phyloP scores from a whole-genome alignment of 164 flowering plant species.

The Dillenia turbinata region DNA sequence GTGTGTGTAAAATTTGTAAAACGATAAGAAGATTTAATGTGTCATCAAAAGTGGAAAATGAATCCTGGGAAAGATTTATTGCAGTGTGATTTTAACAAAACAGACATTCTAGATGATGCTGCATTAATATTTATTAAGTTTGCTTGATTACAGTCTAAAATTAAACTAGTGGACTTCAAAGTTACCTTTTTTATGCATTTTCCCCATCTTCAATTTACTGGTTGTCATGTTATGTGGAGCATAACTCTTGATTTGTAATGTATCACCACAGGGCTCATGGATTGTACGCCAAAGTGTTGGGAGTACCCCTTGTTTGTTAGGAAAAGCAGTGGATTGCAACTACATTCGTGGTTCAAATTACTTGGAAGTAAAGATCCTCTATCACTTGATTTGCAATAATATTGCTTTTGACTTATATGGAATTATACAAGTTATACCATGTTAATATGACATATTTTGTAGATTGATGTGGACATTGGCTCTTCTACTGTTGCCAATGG shows the following conservation, averaged over 20 bases:
- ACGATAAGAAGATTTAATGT: too few species aligned
- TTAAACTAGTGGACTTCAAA: too few species aligned
- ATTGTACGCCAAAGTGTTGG: conserved; percentile 99
- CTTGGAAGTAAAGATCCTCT: conserved; percentile 59
- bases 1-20: too few species aligned
- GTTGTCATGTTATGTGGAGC: too few species aligned
- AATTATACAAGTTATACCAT: neutral
- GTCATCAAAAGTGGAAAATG: too few species aligned
- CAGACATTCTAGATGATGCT: too few species aligned
- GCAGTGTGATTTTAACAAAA: too few species aligned
- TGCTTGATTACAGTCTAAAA: too few species aligned
- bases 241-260: too few species aligned
- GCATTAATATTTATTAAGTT: too few species aligned
- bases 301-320: conserved; percentile 92
- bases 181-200: neutral
- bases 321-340: conserved; percentile 98
- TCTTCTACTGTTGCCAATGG: conserved; percentile 99
- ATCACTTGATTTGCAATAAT: neutral
- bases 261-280: conserved; percentile 79
- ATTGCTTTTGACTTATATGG: neutral
- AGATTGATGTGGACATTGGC: conserved; percentile 99
- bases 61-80: too few species aligned
- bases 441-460: conserved; percentile 19
- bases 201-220: conserved; percentile 6
- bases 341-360: conserved; percentile 89